These are phyloP conservation scores for Oldenlandia corymbosa DNA, from an alignment of 257 asterid species.

Conservation along the genomic window DNA sequence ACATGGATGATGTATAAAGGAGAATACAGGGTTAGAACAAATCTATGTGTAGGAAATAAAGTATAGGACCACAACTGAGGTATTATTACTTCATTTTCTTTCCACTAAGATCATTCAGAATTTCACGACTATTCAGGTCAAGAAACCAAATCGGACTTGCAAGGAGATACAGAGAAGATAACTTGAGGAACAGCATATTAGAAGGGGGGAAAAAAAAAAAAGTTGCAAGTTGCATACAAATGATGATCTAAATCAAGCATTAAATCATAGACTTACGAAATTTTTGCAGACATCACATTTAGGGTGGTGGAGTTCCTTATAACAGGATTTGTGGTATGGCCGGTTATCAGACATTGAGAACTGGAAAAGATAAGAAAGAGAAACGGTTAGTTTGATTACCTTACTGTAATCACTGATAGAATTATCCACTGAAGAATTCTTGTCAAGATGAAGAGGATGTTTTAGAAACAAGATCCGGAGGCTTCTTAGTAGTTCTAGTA, in stretches of 20 bases:
- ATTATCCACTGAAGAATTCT: neutral
- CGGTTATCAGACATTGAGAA: slow-evolving; percentile 81
- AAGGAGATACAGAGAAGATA: neutral
- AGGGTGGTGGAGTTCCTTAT: slow-evolving; percentile 89
- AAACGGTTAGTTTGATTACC: slow-evolving; percentile 15
- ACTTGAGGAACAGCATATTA: neutral
- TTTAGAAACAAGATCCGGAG: slow-evolving; percentile 1
- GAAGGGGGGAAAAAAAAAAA: neutral
- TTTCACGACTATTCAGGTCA: neutral
- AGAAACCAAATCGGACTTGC: neutral
- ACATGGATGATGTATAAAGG: slow-evolving; percentile 5
- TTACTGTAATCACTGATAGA: slow-evolving; percentile 2
- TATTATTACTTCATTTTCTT: neutral
- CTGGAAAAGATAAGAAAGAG: slow-evolving; percentile 34
- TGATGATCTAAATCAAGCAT: too few relatives aligned
- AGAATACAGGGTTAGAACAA: slow-evolving; percentile 8
- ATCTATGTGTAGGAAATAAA: neutral
- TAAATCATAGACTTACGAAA: slow-evolving; percentile 46
- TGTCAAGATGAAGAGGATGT: neutral
- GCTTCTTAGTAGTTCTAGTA: slow-evolving; percentile 10
- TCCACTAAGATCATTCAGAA: neutral
- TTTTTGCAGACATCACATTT: slow-evolving; percentile 93
- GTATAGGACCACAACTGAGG: neutral
- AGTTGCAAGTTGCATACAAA: neutral
- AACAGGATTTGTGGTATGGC: slow-evolving; percentile 92